Percentiles rank a stretch among this genome's conserved stretches.
Conservation (phyloP, 371 early-diverging fungal species). For the Lichtheimia hyalospora region DNA sequence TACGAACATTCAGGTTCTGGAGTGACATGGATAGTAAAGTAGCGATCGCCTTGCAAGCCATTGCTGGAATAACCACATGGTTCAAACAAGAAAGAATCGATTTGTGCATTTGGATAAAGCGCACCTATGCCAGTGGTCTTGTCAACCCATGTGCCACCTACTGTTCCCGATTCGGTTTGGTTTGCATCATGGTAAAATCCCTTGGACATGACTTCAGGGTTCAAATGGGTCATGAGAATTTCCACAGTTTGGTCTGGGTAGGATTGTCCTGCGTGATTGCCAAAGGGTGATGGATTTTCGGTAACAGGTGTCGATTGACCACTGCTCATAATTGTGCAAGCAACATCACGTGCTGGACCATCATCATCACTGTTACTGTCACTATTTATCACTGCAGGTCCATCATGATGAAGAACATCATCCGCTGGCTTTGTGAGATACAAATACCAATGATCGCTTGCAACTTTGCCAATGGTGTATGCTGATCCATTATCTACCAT, state of each 20-base stretch:
- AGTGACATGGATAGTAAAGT: slow-evolving; percentile 95
- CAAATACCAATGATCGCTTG: slow-evolving; percentile 94
- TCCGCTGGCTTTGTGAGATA: slow-evolving; percentile 78
- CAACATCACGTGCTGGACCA: slow-evolving; percentile 5
- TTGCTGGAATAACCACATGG: slow-evolving; percentile 96
- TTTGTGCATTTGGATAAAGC: slow-evolving; percentile 76
- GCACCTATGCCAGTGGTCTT: slow-evolving; percentile 73
- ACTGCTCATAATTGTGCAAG: slow-evolving; percentile 15
- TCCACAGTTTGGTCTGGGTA: slow-evolving; percentile 89
- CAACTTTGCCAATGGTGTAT: slow-evolving; percentile 91
- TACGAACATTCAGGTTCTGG: slow-evolving; percentile 96
- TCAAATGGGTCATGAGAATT: slow-evolving; percentile 92
- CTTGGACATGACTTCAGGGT: slow-evolving; percentile 71
- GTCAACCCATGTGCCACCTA: slow-evolving; percentile 67
- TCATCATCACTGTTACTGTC: neutral
- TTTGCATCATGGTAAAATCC: slow-evolving; percentile 63
- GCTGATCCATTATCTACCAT: slow-evolving; percentile 69
- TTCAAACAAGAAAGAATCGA: slow-evolving; percentile 88
- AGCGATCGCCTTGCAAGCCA: slow-evolving; percentile 76
- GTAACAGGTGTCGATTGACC: slow-evolving; percentile 39
- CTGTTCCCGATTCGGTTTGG: slow-evolving; percentile 42
- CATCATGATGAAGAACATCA: slow-evolving; percentile 41
- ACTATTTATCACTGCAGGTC: neutral
- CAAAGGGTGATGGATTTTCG: slow-evolving; percentile 43
- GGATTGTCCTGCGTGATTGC: slow-evolving; percentile 31